Evolutionary conservation across 208 protist genomes (phyloP).

Genomic region (Crithidia thermophila): DNA sequence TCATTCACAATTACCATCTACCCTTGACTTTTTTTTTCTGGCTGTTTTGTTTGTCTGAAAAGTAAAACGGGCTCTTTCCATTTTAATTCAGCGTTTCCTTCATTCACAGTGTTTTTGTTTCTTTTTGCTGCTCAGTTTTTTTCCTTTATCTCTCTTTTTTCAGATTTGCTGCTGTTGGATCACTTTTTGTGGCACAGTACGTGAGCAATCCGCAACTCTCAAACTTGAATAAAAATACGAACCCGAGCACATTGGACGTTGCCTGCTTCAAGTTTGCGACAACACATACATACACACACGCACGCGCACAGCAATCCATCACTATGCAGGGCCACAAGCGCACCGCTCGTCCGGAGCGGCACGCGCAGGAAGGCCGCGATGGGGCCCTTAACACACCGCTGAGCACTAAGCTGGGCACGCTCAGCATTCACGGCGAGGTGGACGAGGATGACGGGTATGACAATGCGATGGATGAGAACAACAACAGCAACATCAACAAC

Average conservation of each 20-base stretch:
- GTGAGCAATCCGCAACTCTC: no score
- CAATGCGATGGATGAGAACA: background rate
- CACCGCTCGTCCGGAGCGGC: conserved; percentile 11
- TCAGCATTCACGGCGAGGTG: background rate
- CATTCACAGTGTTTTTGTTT: background rate
- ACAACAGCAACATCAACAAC: background rate
- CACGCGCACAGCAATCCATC: background rate
- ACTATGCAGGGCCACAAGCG: conserved; percentile 13
- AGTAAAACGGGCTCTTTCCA: background rate
- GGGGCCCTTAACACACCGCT: background rate
- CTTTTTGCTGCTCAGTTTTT: background rate
- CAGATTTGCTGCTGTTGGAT: no score
- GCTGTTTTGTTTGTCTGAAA: conserved; percentile 4
- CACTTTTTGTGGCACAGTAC: no score
- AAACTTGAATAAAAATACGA: no score
- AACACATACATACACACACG: conserved; percentile 7
- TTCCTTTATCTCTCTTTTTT: conserved; percentile 4
- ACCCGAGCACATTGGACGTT: background rate
- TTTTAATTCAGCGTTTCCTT: background rate
- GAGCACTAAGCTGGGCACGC: background rate
- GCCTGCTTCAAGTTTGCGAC: no score
- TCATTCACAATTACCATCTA: no score
- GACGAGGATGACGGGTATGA: background rate
- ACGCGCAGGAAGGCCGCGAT: background rate
- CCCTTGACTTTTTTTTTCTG: background rate